Base-by-base conservation (phyloP, 1,284 basidiomycete genomes). In the Cutaneotrichosporon arboriforme region DNA sequence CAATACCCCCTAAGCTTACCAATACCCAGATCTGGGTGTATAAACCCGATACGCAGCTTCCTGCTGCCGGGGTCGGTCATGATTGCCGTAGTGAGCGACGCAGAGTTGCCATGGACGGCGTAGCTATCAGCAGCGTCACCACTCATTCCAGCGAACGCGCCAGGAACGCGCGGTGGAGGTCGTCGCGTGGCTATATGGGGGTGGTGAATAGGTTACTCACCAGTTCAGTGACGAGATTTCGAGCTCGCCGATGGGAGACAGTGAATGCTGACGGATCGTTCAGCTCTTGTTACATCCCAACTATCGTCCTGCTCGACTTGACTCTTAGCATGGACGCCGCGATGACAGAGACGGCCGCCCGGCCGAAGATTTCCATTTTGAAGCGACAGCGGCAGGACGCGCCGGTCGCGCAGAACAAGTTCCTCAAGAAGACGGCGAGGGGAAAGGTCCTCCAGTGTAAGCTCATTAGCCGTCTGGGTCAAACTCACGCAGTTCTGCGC, bases 11-110 rank as follows among this genome's bases (percentile, higher is more conserved):
- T 36, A 4, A 22, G 73, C 81, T 59, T 61, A 88, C 93, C 93
- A 50, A 97, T 94, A 47, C 93, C 93, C 4, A 97, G 79, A 77
- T 97, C 93, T 21, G 93, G 93, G 71, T 97, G 93, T 51, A 97
- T 80, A 75, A 97, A 93, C 4, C 87, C 91, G 58, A 97, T 80
- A 14, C 80, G 63, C 41, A 81, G 63, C 52, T 68, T 68, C 44
- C 58, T 60, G 21, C 31, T 18, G 17, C n/a, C 49, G 4, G 34
- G 17, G 34, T 41, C 46, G n/a, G 35, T 15, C 52, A 52, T 54
- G n/a, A 22, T 21, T 21, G 18, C 37, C 21, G 15, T 15, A 21
- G n/a, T 31, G 26, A 15, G 34, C 33, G 4, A 35, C 34, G 17
- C 14, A 17, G 18, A 37, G 35, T 20, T 46, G 20, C 22, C 44